Conservation (phyloP, 2,329 filamentous ascomycete genomes). For the Ophiostoma pallidulum region DNA sequence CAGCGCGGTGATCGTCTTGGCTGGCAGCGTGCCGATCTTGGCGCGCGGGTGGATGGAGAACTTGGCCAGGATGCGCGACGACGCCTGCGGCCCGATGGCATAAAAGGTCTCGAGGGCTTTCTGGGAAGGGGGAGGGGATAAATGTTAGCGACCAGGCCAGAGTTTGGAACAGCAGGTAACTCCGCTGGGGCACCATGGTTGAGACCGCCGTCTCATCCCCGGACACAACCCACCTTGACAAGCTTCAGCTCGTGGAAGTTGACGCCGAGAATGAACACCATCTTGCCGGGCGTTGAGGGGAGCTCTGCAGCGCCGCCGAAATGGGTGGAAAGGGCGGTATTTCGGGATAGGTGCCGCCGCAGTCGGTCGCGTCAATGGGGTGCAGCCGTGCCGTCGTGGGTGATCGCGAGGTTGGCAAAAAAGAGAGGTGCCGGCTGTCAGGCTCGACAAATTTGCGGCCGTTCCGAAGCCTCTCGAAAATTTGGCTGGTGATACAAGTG, state of each 20-base stretch:
- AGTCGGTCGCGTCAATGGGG: neutral
- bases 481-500: conserved; percentile 4
- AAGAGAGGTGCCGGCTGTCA: neutral
- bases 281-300: neutral
- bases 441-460: neutral
- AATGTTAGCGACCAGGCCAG: neutral
- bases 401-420: neutral
- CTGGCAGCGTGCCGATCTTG: conserved; percentile 63
- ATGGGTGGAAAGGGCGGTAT: too few relatives aligned
- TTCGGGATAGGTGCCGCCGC: too few relatives aligned
- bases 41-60: conserved; percentile 79
- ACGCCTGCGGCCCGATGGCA: conserved; percentile 63
- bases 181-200: too few relatives aligned
- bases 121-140: conserved; percentile 27
- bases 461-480: conserved; percentile 8
- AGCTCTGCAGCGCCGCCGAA: too few relatives aligned
- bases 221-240: conserved; percentile 56
- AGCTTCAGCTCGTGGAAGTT: conserved; percentile 78
- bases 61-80: conserved; percentile 72
- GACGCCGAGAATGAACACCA: conserved; percentile 76
- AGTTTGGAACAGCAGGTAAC: too few relatives aligned
- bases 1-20: conserved; percentile 69
- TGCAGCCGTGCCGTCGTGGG: neutral
- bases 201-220: too few relatives aligned
- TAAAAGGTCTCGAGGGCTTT: conserved; percentile 79